These are phyloP conservation scores for Didymosphaeria variabile DNA, from an alignment of 2,329 filamentous ascomycete genomes.

Conservation along the genomic window DNA sequence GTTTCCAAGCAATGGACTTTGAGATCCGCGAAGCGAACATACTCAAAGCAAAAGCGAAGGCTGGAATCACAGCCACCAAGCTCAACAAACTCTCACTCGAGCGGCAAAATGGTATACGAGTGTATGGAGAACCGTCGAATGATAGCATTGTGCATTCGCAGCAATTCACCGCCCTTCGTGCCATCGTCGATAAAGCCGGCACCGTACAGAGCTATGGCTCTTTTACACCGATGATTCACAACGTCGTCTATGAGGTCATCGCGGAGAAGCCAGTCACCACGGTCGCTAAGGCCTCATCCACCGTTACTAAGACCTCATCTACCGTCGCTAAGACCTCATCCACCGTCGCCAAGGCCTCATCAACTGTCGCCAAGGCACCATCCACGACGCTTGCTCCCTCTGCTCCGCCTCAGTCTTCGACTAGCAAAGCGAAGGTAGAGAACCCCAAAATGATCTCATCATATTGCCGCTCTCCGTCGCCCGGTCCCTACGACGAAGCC, in stretches of 20 bases:
- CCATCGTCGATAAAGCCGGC: not conserved
- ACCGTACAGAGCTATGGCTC: not conserved
- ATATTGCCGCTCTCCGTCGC: constrained; percentile 3
- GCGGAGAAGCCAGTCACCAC: not conserved
- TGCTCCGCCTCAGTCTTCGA: not conserved
- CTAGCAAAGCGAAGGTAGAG: not conserved
- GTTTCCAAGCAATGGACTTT: constrained; percentile 26
- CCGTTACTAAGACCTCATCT: too few relatives aligned
- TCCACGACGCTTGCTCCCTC: too few relatives aligned
- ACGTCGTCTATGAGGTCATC: constrained; percentile 4
- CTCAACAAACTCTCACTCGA: constrained; percentile 6
- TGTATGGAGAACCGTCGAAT: constrained; percentile 1
- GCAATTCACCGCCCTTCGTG: not conserved
- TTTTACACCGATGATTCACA: not conserved
- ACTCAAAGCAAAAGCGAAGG: constrained; percentile 25
- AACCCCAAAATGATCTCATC: not conserved
- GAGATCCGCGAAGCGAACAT: constrained; percentile 15
- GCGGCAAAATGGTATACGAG: not conserved
- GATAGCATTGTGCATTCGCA: constrained; percentile 6
- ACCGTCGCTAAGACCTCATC: too few relatives aligned
- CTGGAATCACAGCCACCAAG: constrained; percentile 20
- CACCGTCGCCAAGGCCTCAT: too few relatives aligned
- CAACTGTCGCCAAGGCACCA: too few relatives aligned
- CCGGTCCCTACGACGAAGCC: not conserved
- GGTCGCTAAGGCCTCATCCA: too few relatives aligned